Evolutionary conservation across 495 filamentous ascomycete species (phyloP), one percentile per base, ranked within the genome.

Genomic region (Hypoxylon rickii): DNA sequence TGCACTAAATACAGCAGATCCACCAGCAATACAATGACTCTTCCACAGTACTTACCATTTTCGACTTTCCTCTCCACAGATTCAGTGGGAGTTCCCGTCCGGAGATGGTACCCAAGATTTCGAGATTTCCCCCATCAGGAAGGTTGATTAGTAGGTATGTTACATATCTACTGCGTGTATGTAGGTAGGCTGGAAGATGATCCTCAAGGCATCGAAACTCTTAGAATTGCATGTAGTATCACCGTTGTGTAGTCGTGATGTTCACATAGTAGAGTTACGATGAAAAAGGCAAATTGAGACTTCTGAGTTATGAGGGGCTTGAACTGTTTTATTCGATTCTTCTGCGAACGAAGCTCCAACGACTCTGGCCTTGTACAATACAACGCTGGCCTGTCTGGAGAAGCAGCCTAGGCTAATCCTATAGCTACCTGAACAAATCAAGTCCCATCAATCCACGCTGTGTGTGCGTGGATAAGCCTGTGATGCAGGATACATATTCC

Each of bases 401-500:
- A 62, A 50, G 47, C 42, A 48, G 44, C 51, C n/a, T 43, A 61
- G 41, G 50, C 38, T 62, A 63, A 7, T 53, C 56, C 49, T 55
- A n/a, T n/a, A 38, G 37, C 31, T 45, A 44, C 51, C 58, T 62
- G 39, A 62, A 68, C 53, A 15, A 63, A 53, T 64, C 66, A 64
- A 69, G 63, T 65, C 63, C 66, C 66, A 69, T 69, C 66, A 69
- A 69, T 69, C 66, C 66, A 66, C 59, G 46, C 41, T 48, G 50
- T 66, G 44, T 43, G 54, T 66, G 44, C 47, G 54, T 39, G 61
- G 63, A 69, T 69, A 56, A 64, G 63, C 66, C 63, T 22, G 54
- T 54, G 55, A 39, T 46, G 24, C 22, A 20, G 43, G 37, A 22
- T 50, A 41, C 3, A 18, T 31, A 18, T 31, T 3, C 44, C 45